Conservation (phyloP, 148 eudicot species). For the Rhododendron vialii region DNA sequence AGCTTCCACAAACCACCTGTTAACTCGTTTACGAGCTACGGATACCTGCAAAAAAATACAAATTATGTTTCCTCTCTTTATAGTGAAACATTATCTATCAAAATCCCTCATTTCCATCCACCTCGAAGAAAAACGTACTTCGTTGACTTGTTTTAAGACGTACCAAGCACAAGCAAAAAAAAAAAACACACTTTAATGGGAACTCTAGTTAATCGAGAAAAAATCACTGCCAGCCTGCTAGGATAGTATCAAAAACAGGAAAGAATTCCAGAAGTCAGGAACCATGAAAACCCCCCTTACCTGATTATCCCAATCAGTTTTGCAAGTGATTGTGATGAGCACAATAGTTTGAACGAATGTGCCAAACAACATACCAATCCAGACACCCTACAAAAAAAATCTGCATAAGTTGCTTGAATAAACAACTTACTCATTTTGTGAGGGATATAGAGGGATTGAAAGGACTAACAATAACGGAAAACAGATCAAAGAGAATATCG, state of each 20-base stretch:
- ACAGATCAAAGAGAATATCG: not conserved
- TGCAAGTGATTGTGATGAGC: constrained; percentile 30
- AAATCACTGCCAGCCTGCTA: not conserved
- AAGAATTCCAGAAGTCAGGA: not conserved
- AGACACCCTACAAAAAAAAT: constrained; percentile 36
- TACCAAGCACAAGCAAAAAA: not conserved
- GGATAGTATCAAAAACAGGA: not conserved
- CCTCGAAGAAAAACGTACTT: not conserved
- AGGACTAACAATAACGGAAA: not conserved
- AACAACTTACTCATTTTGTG: not conserved
- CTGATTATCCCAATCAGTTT: constrained; percentile 51
- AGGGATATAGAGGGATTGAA: not conserved
- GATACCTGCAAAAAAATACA: constrained; percentile 19
- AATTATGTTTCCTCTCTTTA: not conserved
- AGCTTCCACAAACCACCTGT: constrained; percentile 27
- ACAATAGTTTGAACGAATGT: constrained; percentile 36
- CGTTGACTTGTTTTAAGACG: not conserved
- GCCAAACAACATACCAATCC: constrained; percentile 47
- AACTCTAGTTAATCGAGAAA: not conserved
- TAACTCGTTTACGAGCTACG: constrained; percentile 24
- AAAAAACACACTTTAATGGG: not conserved
- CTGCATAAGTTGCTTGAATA: not conserved
- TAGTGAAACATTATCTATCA: not conserved
- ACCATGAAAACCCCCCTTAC: not conserved
- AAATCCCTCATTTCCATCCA: not conserved